Percentiles rank a stretch among this genome's conserved stretches.
These are phyloP conservation scores for Mycena chlorophos DNA, from an alignment of 768 basidiomycete species.

Conservation along the genomic window DNA sequence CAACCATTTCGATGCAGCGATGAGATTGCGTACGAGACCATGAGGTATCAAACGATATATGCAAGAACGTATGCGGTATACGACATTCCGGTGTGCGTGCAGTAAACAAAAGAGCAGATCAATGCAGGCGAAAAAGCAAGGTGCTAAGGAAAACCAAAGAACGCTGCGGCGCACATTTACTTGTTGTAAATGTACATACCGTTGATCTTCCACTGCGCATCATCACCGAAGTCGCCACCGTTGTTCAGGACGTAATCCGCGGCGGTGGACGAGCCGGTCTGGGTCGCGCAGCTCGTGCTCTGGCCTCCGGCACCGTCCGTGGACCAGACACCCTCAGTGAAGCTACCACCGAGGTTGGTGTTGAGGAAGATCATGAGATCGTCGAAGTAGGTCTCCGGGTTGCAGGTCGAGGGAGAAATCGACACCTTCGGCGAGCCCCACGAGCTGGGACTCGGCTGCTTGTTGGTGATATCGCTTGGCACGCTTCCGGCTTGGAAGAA, in stretches of 20 bases:
- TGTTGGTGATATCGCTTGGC: constrained; percentile 36
- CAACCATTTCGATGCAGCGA: no score
- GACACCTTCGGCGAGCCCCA: constrained; percentile 45
- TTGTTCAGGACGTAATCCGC: constrained; percentile 18
- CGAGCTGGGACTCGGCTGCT: constrained; percentile 37
- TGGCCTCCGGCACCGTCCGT: constrained; percentile 27
- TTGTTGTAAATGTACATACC: constrained; percentile 22
- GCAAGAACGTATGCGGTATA: no score
- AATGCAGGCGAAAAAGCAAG: no score
- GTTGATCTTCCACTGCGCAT: constrained; percentile 21
- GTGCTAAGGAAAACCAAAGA: no score
- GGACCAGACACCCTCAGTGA: constrained; percentile 39
- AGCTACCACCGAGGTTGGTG: constrained; percentile 41
- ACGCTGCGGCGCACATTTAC: no score
- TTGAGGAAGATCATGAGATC: constrained; percentile 41
- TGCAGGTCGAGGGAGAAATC: constrained; percentile 38
- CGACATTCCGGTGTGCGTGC: no score
- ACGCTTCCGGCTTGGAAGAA: constrained; percentile 40
- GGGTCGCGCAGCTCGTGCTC: constrained; percentile 13
- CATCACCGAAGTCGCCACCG: constrained; percentile 21
- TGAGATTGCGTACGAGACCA: no score
- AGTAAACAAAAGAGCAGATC: no score
- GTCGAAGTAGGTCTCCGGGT: constrained; percentile 36
- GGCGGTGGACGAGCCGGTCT: constrained; percentile 20
- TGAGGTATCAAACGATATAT: no score